These are phyloP conservation scores for Calocybe gangraenosa DNA, from an alignment of 768 basidiomycete species.

Conservation along the genomic window DNA sequence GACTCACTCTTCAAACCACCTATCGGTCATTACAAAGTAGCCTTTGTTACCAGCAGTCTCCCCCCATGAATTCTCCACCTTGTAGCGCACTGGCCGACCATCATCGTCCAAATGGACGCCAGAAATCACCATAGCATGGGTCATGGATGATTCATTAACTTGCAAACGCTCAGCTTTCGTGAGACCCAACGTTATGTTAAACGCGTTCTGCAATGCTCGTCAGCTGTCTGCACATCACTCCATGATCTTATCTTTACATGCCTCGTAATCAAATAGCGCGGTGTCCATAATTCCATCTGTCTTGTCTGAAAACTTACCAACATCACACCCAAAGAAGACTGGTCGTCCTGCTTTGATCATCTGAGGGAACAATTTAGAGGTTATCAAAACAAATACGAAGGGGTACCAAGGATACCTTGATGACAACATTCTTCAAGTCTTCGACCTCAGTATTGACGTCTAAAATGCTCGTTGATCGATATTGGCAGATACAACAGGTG, in stretches of 20 bases:
- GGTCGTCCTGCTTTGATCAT: conserved; percentile 84
- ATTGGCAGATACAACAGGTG: not conserved
- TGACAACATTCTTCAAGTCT: conserved; percentile 76
- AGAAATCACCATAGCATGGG: conserved; percentile 94
- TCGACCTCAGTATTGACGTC: conserved; percentile 89
- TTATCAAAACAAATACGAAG: too few relatives aligned
- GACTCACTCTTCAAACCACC: conserved; percentile 87
- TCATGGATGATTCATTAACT: conserved; percentile 86
- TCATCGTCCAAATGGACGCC: conserved; percentile 79
- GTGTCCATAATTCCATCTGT: conserved; percentile 82
- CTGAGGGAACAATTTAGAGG: conserved; percentile 20
- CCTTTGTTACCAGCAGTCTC: conserved; percentile 74
- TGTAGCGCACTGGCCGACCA: conserved; percentile 84
- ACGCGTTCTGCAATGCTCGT: conserved; percentile 53
- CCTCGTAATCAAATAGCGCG: conserved; percentile 79
- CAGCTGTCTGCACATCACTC: not conserved
- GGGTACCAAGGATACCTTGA: conserved; percentile 42
- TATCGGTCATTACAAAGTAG: conserved; percentile 88
- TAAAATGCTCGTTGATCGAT: conserved; percentile 23
- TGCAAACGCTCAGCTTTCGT: conserved; percentile 84
- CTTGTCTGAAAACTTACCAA: conserved; percentile 78
- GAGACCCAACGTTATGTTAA: conserved; percentile 75
- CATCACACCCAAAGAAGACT: conserved; percentile 96
- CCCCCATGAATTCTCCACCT: conserved; percentile 97
- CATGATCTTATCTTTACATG: conserved; percentile 19